Evolutionary conservation across 2,329 filamentous ascomycete species (phyloP).

Genomic region (Calonectria pteridis): DNA sequence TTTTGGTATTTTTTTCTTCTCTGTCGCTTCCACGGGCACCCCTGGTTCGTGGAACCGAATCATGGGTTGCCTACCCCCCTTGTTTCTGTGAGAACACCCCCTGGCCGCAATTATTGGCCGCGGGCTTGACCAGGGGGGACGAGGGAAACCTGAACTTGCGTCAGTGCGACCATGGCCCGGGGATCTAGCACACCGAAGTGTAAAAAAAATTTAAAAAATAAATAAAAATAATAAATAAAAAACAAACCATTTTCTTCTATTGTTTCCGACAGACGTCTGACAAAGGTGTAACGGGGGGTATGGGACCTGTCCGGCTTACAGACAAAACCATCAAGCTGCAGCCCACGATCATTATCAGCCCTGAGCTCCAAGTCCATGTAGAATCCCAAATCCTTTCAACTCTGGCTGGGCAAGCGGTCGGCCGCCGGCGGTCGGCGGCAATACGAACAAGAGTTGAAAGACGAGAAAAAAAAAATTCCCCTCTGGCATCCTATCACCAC

Average conservation of each 20-base stretch:
- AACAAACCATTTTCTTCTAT: background rate
- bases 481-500: slow-evolving; percentile 25
- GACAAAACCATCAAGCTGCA: slow-evolving; percentile 28
- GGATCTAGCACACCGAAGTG: slow-evolving; percentile 27
- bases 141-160: slow-evolving; percentile 11
- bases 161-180: slow-evolving; percentile 17
- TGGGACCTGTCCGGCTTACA: background rate
- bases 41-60: slow-evolving; percentile 15
- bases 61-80: slow-evolving; percentile 26
- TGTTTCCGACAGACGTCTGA: slow-evolving; percentile 11
- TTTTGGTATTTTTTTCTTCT: slow-evolving; percentile 17
- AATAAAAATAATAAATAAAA: background rate
- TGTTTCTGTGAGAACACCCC: slow-evolving; percentile 21
- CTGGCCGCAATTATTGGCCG: slow-evolving; percentile 32
- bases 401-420: background rate
- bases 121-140: background rate
- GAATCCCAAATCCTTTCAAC: background rate
- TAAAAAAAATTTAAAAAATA: slow-evolving; percentile 18
- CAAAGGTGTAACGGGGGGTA: slow-evolving; percentile 36
- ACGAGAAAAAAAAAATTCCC: background rate
- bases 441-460: background rate
- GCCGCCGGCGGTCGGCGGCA: slow-evolving; percentile 19
- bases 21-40: background rate
- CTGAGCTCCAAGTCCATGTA: background rate
- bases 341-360: slow-evolving; percentile 25